Conservation (phyloP, 495 filamentous ascomycete species). For the Annulohypoxylon moriforme region DNA sequence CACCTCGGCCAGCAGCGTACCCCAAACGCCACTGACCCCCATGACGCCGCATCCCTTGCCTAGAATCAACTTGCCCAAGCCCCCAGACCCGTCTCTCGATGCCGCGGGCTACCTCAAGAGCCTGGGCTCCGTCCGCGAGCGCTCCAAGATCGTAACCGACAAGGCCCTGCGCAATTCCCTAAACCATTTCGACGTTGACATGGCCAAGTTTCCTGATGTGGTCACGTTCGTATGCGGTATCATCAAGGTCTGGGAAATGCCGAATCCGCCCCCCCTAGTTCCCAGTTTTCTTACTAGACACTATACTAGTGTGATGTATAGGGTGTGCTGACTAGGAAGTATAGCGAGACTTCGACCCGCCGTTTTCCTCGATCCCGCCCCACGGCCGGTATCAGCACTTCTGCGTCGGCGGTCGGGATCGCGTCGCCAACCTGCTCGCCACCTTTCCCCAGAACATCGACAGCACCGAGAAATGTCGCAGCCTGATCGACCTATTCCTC, state of each 20-base stretch:
- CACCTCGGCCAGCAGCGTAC: conserved; percentile 54
- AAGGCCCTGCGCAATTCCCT: conserved; percentile 84
- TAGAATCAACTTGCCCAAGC: conserved; percentile 77
- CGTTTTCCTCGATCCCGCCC: conserved; percentile 84
- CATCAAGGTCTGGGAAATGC: conserved; percentile 78
- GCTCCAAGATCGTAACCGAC: conserved; percentile 75
- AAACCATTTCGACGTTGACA: conserved; percentile 91
- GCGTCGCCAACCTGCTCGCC: conserved; percentile 76
- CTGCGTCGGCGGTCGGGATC: conserved; percentile 80
- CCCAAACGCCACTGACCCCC: conserved; percentile 57
- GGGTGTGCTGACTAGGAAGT: conserved; percentile 29
- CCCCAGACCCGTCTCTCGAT: conserved; percentile 90
- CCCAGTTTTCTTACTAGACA: conserved; percentile 11
- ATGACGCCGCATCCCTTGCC: conserved; percentile 51
- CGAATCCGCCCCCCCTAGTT: neutral
- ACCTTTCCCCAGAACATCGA: conserved; percentile 74
- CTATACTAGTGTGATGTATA: conserved; percentile 1
- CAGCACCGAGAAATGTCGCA: conserved; percentile 75
- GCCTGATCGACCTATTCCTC: conserved; percentile 85
- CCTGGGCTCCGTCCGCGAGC: conserved; percentile 86
- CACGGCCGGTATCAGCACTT: conserved; percentile 95
- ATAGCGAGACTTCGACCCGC: conserved; percentile 88
- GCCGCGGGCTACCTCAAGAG: conserved; percentile 93
- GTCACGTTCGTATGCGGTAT: conserved; percentile 94
- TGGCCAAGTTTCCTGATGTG: conserved; percentile 86